phyloP scores from a whole-genome alignment of 2,329 filamentous ascomycete genomes.

The Arthrobotrys megalospora region DNA sequence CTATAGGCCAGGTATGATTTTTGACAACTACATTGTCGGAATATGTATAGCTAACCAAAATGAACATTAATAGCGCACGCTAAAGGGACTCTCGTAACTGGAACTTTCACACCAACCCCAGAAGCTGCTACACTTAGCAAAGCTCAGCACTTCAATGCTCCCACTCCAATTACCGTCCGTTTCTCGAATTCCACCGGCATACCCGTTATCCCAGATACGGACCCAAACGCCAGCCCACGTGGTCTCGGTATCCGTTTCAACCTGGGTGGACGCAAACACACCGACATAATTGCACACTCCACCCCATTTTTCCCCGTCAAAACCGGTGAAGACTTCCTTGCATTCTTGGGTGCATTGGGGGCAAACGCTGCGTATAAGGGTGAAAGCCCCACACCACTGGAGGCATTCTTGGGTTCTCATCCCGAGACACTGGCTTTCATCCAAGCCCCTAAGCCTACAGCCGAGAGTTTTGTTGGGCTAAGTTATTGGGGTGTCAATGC shows the following conservation, averaged over 20 bases:
- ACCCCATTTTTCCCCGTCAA: conserved; percentile 72
- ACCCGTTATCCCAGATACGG: conserved; percentile 71
- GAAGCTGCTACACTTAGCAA: conserved; percentile 69
- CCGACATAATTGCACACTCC: conserved; percentile 73
- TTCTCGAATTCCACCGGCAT: conserved; percentile 72
- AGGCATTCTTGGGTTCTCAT: conserved; percentile 69
- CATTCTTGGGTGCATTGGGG: conserved; percentile 26
- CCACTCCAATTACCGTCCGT: conserved; percentile 70
- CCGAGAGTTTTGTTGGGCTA: conserved; percentile 70
- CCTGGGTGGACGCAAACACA: conserved; percentile 70
- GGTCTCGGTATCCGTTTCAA: conserved; percentile 71
- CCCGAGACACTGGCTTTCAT: conserved; percentile 71
- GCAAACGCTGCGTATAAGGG: conserved; percentile 29
- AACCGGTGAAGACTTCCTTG: conserved; percentile 71
- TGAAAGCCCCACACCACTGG: conserved; percentile 64
- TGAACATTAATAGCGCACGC: conserved; percentile 70
- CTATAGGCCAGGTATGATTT: conserved; percentile 67
- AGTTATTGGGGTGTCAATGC: conserved; percentile 71
- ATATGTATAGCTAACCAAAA: background rate
- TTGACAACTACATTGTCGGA: too few species aligned
- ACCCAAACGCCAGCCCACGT: conserved; percentile 70
- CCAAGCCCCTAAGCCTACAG: conserved; percentile 70
- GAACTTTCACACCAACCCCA: conserved; percentile 71
- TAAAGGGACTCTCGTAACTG: conserved; percentile 71
- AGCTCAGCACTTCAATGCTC: conserved; percentile 70